Conservation (phyloP, 176 grass and related monocot genomes). For the Triticum timopheevii region DNA sequence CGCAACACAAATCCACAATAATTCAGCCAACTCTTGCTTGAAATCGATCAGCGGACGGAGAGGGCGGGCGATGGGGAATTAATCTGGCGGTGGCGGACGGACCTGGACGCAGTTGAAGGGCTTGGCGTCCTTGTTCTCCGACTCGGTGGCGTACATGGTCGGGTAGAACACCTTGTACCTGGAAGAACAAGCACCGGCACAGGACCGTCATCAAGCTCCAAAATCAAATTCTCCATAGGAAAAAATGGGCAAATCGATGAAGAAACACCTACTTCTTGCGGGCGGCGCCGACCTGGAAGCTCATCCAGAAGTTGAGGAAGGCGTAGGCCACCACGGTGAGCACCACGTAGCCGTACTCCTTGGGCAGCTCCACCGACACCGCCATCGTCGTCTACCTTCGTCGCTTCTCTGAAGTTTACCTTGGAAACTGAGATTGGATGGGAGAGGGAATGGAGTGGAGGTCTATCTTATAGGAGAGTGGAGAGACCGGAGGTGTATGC, state of each 20-base stretch:
- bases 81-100: background rate
- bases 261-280: constrained; percentile 51
- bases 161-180: constrained; percentile 96
- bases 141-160: constrained; percentile 67
- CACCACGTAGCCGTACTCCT: constrained; percentile 90
- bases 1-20: background rate
- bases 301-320: constrained; percentile 96
- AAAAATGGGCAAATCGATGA: background rate
- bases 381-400: constrained; percentile 41
- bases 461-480: background rate
- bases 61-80: background rate
- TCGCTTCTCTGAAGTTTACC: background rate
- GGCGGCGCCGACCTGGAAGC: constrained; percentile 75
- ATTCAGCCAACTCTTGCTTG: no score
- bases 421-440: constrained; percentile 4
- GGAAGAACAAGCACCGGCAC: background rate
- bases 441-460: background rate
- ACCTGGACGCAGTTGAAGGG: constrained; percentile 99
- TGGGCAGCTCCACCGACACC: constrained; percentile 61
- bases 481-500: background rate
- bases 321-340: constrained; percentile 65
- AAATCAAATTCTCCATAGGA: background rate
- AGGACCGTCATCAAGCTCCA: no score
- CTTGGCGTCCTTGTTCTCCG: constrained; percentile 96
- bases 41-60: background rate